These are phyloP conservation scores for Backusella tuberculispora DNA, from an alignment of 192 early-diverging fungal species.

Conservation along the genomic window DNA sequence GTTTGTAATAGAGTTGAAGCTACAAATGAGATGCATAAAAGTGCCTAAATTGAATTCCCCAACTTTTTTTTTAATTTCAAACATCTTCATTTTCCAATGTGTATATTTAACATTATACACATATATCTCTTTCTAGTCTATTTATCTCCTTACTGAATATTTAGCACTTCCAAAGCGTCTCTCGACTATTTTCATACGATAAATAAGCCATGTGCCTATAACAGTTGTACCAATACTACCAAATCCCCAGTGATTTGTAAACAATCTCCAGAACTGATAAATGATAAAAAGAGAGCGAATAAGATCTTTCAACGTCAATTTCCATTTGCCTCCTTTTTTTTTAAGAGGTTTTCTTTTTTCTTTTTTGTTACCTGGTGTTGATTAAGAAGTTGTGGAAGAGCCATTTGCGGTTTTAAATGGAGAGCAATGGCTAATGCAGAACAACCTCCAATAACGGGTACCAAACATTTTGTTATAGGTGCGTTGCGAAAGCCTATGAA, in stretches of 20 bases:
- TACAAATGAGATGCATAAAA: constrained; percentile 53
- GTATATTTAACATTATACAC: not conserved
- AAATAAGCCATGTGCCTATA: constrained; percentile 58
- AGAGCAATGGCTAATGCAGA: constrained; percentile 51
- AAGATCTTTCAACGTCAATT: not conserved
- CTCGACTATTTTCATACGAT: constrained; percentile 60
- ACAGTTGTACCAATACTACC: constrained; percentile 52
- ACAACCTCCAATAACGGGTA: constrained; percentile 52
- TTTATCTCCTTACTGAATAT: constrained; percentile 50
- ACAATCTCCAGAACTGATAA: constrained; percentile 57
- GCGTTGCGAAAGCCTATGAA: constrained; percentile 62
- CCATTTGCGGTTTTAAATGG: constrained; percentile 43
- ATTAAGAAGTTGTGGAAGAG: constrained; percentile 45
- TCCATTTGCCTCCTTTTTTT: not conserved
- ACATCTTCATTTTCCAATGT: not conserved
- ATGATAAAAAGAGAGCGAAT: not conserved
- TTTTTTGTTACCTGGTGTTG: constrained; percentile 50
- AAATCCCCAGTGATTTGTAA: constrained; percentile 56
- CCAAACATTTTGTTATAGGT: constrained; percentile 56
- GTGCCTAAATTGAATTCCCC: constrained; percentile 38
- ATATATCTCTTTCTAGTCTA: not conserved
- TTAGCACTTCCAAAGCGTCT: constrained; percentile 63
- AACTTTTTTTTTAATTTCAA: not conserved
- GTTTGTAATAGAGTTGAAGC: constrained; percentile 55
- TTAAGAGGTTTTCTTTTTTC: constrained; percentile 12